A percentile compares a stretch with the other conserved stretches of the same genome.
phyloP scores from a whole-genome alignment of 2,329 filamentous ascomycete genomes.

The Aspergillus fumigatiaffinis region DNA sequence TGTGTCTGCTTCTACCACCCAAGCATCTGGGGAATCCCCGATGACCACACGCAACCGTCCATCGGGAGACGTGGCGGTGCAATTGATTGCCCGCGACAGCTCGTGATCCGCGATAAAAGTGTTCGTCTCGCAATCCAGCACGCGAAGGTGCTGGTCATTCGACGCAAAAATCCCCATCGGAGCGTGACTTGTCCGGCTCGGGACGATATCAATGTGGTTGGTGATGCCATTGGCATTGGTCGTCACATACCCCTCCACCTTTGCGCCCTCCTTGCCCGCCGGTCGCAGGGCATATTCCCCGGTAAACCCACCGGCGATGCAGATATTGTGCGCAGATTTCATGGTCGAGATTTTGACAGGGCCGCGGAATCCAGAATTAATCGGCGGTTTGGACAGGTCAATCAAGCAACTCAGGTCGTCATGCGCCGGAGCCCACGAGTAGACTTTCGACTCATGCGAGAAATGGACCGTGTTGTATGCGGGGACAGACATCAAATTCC shows the following conservation, averaged over 20 bases:
- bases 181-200: conserved; percentile 44
- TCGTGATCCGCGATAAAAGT: conserved; percentile 36
- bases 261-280: conserved; percentile 28
- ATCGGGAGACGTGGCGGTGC: conserved; percentile 42
- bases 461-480: conserved; percentile 56
- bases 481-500: conserved; percentile 53
- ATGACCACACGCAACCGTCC: conserved; percentile 43
- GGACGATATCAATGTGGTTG: conserved; percentile 55
- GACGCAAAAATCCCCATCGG: conserved; percentile 54
- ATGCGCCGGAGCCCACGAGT: conserved; percentile 48
- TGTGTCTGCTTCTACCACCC: conserved; percentile 42
- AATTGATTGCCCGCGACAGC: conserved; percentile 41
- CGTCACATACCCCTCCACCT: conserved; percentile 46
- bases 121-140: conserved; percentile 51
- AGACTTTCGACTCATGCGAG: conserved; percentile 45
- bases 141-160: conserved; percentile 53
- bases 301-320: conserved; percentile 54
- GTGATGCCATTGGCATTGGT: conserved; percentile 50
- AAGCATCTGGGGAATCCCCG: conserved; percentile 41
- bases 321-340: conserved; percentile 46
- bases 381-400: conserved; percentile 44
- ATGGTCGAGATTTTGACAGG: conserved; percentile 51
- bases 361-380: conserved; percentile 33
- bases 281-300: conserved; percentile 54
- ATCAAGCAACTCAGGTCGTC: conserved; percentile 42